A percentile compares a stretch with the other conserved stretches of the same genome.
These are phyloP conservation scores for Metschnikowia similis DNA, from an alignment of 805 yeast species.

Conservation along the genomic window DNA sequence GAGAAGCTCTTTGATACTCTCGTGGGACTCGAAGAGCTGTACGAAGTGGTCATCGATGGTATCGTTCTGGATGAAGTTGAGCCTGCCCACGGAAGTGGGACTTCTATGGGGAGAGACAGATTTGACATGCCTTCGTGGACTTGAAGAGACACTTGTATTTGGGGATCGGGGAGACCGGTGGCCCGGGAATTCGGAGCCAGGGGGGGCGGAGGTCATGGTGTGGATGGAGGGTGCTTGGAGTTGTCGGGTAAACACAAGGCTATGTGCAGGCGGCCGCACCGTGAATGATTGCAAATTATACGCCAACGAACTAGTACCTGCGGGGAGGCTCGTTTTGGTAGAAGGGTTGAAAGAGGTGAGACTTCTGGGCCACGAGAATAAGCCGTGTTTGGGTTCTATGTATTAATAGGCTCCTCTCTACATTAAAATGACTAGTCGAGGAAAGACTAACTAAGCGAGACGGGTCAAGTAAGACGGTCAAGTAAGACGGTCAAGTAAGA, in stretches of 20 bases:
- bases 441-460: no score
- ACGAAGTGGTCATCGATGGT: constrained; percentile 32
- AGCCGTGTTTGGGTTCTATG: no score
- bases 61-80: constrained; percentile 30
- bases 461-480: no score
- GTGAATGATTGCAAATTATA: background rate
- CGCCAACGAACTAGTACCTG: background rate
- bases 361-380: no score
- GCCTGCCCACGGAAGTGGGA: constrained; percentile 19
- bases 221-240: background rate
- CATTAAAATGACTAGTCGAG: no score
- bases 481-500: no score
- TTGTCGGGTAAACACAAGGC: background rate
- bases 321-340: no score
- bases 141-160: background rate
- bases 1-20: constrained; percentile 27
- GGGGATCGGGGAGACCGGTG: background rate
- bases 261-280: constrained; percentile 2
- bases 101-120: constrained; percentile 27
- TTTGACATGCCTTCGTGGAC: constrained; percentile 11
- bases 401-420: no score
- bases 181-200: background rate
- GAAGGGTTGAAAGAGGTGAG: no score
- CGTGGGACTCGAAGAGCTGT: constrained; percentile 25
- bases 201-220: background rate